These are phyloP conservation scores for Blyttiomyces sp. DNA, from an alignment of 371 early-diverging fungal genomes.

Conservation along the genomic window DNA sequence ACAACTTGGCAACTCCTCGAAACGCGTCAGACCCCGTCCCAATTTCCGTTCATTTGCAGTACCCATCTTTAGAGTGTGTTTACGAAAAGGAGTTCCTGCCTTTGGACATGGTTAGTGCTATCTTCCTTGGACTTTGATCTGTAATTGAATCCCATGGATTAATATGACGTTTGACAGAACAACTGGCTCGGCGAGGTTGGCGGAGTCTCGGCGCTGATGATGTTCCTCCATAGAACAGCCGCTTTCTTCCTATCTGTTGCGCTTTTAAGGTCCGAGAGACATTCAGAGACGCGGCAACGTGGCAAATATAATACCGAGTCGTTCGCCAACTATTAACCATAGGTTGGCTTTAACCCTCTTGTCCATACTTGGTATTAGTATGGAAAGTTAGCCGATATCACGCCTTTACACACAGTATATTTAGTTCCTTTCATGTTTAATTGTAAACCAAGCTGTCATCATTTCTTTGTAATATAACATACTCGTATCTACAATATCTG, in stretches of 20 bases:
- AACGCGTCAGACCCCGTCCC: neutral
- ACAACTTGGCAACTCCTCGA: slow-evolving; percentile 5
- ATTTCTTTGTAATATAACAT: too few species aligned
- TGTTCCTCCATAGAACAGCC: slow-evolving; percentile 31
- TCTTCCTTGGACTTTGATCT: neutral
- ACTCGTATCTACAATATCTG: too few species aligned
- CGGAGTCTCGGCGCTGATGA: slow-evolving; percentile 37
- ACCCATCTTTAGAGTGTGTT: slow-evolving; percentile 34
- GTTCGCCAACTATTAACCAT: slow-evolving; percentile 11
- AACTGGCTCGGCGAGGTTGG: slow-evolving; percentile 50
- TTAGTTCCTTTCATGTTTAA: too few species aligned
- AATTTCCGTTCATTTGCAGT: slow-evolving; percentile 27
- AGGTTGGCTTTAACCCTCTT: too few species aligned
- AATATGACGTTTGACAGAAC: slow-evolving; percentile 23
- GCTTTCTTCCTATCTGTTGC: slow-evolving; percentile 18
- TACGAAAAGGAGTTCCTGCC: slow-evolving; percentile 39
- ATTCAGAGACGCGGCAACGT: slow-evolving; percentile 20
- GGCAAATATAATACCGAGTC: slow-evolving; percentile 12
- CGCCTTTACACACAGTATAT: too few species aligned
- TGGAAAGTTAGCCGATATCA: too few species aligned
- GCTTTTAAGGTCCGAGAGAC: slow-evolving; percentile 25
- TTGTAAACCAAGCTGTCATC: too few species aligned
- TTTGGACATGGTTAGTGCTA: slow-evolving; percentile 35
- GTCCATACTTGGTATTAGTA: too few species aligned
- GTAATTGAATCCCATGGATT: neutral